Percentiles rank a stretch among this genome's conserved stretches.
phyloP scores from a whole-genome alignment of 129 eudicot species.

The Cynara cardunculus region DNA sequence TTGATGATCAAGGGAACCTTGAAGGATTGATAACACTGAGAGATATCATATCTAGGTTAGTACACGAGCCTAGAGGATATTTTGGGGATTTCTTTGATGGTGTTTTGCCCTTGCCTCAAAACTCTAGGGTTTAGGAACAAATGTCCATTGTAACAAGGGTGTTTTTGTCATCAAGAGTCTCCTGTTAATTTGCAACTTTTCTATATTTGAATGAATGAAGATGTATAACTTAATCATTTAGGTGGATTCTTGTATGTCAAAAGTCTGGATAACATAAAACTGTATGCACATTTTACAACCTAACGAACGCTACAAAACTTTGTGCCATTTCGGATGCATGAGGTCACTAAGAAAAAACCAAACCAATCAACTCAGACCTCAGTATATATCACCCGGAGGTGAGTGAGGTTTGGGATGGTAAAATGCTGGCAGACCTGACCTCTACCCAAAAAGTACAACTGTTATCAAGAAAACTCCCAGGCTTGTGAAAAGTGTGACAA shows the following conservation, averaged over 20 bases:
- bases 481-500: neutral
- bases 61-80: slow-evolving; percentile 90
- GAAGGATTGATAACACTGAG: slow-evolving; percentile 88
- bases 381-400: too few relatives aligned
- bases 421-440: neutral
- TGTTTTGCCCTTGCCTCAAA: slow-evolving; percentile 74
- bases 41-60: slow-evolving; percentile 91
- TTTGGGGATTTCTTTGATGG: slow-evolving; percentile 98
- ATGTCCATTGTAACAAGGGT: slow-evolving; percentile 3
- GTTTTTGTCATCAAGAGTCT: slow-evolving; percentile 6
- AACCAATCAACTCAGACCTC: too few relatives aligned
- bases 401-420: too few relatives aligned
- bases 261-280: neutral
- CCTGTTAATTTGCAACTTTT: slow-evolving; percentile 9
- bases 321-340: too few relatives aligned
- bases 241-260: neutral
- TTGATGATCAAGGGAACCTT: slow-evolving; percentile 59
- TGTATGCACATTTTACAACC: too few relatives aligned
- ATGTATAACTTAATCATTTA: neutral
- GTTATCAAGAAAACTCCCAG: too few relatives aligned
- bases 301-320: too few relatives aligned
- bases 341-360: too few relatives aligned
- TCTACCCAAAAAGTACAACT: neutral
- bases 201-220: slow-evolving; percentile 1
- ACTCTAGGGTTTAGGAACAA: slow-evolving; percentile 56